Evolutionary conservation across 192 early-diverging fungal genomes (phyloP), one percentile per base, ranked within the genome.

Genomic region (Backusella macrospora): DNA sequence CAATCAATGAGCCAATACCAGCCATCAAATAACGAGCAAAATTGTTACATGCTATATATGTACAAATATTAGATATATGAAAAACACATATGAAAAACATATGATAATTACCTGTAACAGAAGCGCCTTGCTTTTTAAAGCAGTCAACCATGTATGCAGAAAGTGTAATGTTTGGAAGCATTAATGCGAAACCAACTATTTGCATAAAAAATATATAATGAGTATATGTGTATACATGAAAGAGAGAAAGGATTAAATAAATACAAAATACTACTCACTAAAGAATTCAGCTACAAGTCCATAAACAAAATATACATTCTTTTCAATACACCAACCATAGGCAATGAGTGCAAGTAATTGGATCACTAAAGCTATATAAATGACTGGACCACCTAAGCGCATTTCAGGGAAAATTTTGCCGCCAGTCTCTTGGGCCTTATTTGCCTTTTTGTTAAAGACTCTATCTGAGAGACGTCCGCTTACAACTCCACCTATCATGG

Each of bases 71-170:
- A 49, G 47, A 8, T n/a, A 49, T 49, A 49, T 49, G 6, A n/a
- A 5, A 26, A 23, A 59, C 26, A 18, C 2, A 21, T 52, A 34
- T 29, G 2, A 37, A 21, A 65, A 37, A 18, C 64, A 47, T 34
- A 4, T n/a, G 8, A 8, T 46, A 29, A 37, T 69, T 68, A 76
- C 74, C 74, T 64, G 70, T 82, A 3, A 73, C 80, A 29, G 80
- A 82, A 42, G 80, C 77, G 43, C 76, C 63, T 21, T 66, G 63
- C 0, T 55, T 62, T 8, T 62, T 40, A 44, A 78, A 78, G 8
- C 70, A 82, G 47, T 82, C 80, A 7, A 82, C 74, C 43, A 82
- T 74, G 52, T 82, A 82, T 0, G 80, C 73, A 16, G 70, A 69
- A n/a, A 82, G 65, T 42, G 66, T 68, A 4, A 82, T 68, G 10